Evolutionary conservation across 345 rosid species (phyloP).

Genomic region (Triadica sebifera): DNA sequence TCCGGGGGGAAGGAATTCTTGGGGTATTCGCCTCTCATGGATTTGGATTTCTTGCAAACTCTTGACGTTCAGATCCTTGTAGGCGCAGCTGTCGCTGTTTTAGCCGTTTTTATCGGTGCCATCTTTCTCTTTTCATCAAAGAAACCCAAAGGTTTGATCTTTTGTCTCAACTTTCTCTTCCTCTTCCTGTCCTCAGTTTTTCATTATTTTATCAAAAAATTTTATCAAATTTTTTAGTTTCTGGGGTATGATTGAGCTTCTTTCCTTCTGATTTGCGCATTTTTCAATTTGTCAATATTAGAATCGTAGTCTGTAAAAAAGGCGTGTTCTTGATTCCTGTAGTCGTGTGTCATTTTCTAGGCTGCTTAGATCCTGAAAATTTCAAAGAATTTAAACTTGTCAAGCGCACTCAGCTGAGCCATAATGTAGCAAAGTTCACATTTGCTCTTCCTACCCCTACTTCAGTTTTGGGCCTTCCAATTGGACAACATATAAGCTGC

Average conservation of each 20-base stretch:
- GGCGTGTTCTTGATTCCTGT: not conserved
- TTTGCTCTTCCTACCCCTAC: slow-evolving; percentile 76
- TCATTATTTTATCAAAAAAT: not conserved
- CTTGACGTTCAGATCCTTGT: slow-evolving; percentile 65
- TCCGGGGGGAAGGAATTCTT: not conserved
- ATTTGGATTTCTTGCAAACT: slow-evolving; percentile 59
- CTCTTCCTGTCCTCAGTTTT: not conserved
- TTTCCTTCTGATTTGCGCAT: not conserved
- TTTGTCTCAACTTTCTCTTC: not conserved
- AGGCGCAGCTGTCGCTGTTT: slow-evolving; percentile 71
- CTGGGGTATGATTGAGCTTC: not conserved
- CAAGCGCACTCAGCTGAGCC: slow-evolving; percentile 77
- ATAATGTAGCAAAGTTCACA: slow-evolving; percentile 89
- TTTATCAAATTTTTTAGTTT: too few relatives aligned
- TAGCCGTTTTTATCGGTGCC: slow-evolving; percentile 59
- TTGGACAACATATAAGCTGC: slow-evolving; percentile 98
- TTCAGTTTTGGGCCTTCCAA: slow-evolving; percentile 89
- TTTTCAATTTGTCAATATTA: not conserved
- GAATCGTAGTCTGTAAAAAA: not conserved
- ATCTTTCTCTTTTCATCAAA: slow-evolving; percentile 56
- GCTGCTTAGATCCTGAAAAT: slow-evolving; percentile 80
- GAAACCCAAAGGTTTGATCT: slow-evolving; percentile 66
- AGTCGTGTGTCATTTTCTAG: slow-evolving; percentile 30
- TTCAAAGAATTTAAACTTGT: slow-evolving; percentile 91
- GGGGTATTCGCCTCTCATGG: slow-evolving; percentile 33